These are phyloP conservation scores for Rhizophagus sp. DNA, from an alignment of 192 early-diverging fungal genomes.

Conservation along the genomic window DNA sequence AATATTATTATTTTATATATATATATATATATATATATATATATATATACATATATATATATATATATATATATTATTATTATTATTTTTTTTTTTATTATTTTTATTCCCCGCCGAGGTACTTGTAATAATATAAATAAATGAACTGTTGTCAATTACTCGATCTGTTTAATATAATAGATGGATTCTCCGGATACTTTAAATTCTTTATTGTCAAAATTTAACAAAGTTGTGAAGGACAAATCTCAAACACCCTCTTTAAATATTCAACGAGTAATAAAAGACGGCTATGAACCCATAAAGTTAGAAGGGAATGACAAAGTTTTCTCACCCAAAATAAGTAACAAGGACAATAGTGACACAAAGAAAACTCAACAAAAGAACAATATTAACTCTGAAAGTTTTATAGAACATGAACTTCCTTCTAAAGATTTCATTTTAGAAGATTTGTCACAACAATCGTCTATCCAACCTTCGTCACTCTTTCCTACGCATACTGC, in stretches of 20 bases:
- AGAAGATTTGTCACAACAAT: slow-evolving; percentile 12
- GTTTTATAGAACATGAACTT: slow-evolving; percentile 14
- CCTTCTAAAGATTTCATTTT: background rate
- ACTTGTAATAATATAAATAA: slow-evolving; percentile 12
- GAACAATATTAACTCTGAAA: slow-evolving; percentile 24
- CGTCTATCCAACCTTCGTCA: slow-evolving; percentile 8
- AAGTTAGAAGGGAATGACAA: slow-evolving; percentile 9
- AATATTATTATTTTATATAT: too few relatives aligned
- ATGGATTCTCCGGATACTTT: slow-evolving; percentile 20
- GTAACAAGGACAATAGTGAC: slow-evolving; percentile 28
- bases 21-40: too few relatives aligned
- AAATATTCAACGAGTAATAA: slow-evolving; percentile 17
- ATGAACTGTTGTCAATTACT: slow-evolving; percentile 15
- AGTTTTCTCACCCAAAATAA: slow-evolving; percentile 7
- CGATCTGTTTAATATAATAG: slow-evolving; percentile 28
- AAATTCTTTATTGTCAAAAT: background rate
- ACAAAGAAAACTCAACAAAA: slow-evolving; percentile 20
- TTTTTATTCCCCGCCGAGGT: background rate
- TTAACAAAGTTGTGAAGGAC: background rate
- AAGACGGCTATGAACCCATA: background rate
- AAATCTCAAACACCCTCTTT: slow-evolving; percentile 20
- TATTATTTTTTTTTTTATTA: too few relatives aligned
- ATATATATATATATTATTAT: too few relatives aligned
- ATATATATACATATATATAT: too few relatives aligned
- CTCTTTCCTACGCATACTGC: slow-evolving; percentile 4